A percentile compares a stretch with the other conserved stretches of the same genome.
Conservation (phyloP, 345 rosid species). For the Eucalyptus fibrosa region DNA sequence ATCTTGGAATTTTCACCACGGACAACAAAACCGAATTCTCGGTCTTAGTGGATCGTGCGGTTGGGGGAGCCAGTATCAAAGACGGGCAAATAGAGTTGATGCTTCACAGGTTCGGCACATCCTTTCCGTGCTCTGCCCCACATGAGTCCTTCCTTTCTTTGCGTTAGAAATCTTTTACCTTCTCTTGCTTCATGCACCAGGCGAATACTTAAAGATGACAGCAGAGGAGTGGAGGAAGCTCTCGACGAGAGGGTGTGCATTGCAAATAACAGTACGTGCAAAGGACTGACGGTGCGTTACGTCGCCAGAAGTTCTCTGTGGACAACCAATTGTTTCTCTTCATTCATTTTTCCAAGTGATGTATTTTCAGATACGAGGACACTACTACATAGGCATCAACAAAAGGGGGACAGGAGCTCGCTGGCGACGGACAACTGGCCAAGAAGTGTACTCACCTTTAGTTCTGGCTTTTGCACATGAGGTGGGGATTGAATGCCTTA, state of each 20-base stretch:
- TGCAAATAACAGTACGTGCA: conserved; percentile 7
- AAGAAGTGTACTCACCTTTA: conserved; percentile 67
- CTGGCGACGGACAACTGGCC: conserved; percentile 79
- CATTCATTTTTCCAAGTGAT: not conserved
- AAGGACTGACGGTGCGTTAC: conserved; percentile 53
- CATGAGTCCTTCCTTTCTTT: not conserved
- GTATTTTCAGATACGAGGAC: conserved; percentile 53
- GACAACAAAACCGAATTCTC: conserved; percentile 64
- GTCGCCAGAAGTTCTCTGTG: not conserved
- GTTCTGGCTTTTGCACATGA: conserved; percentile 67
- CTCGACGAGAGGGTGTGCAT: conserved; percentile 51
- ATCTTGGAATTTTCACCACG: conserved; percentile 52
- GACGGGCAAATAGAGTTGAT: conserved; percentile 83
- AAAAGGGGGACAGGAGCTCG: conserved; percentile 41
- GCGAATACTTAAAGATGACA: conserved; percentile 18
- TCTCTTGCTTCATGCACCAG: conserved; percentile 3
- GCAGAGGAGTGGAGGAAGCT: conserved; percentile 56
- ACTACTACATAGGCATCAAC: conserved; percentile 52
- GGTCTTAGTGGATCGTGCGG: conserved; percentile 74
- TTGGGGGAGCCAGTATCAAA: conserved; percentile 65
- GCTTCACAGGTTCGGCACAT: conserved; percentile 23
- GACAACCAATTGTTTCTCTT: not conserved
- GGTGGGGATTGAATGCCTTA: conserved; percentile 6
- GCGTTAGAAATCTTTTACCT: not conserved
- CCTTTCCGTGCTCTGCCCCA: not conserved